Evolutionary conservation across 2,329 filamentous ascomycete species (phyloP), one percentile per base, ranked within the genome.

Genomic region (Parasarocladium wereldwijsianum): DNA sequence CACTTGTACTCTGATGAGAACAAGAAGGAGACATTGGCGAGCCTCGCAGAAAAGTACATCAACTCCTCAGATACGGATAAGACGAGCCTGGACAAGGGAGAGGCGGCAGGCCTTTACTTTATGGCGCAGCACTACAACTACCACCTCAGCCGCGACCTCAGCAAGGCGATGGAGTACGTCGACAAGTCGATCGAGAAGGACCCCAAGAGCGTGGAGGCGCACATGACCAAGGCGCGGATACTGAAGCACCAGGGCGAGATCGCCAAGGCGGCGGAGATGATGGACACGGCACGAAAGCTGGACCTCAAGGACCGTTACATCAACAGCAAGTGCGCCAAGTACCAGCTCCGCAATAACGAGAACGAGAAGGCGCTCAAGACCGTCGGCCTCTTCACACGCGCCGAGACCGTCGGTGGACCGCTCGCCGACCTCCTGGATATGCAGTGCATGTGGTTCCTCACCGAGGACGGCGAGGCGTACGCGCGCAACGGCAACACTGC

Each of bases 101-200:
- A 80, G 43, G 70, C 82, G 10, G 82, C 86, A 2, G 81, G 82
- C 10, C 70, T 86, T 29, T 96, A 92, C 55, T 98, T 92, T 60
- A 70, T 98, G 32, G 86, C 86, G 7, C 90, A 96, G 48, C 92
- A 98, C 56, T 93, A 94, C 64, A 90, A 93, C 59, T 94, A 93
- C 52, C 67, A 80, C 50, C 62, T 83, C 35, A 93, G 83, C 49
- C 83, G 86, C 24, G 73, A 96, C 50, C 66, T 96, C 15, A 44
- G 66, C 34, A 90, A 85, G 55, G 87, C 92, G 3, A 68, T 76
- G 52, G 69, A 81, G 37, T 87, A 78, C 47, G 78, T 92, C 36
- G 78, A 94, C 28, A 79, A 78, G 51, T 81, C 86, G 8, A 77
- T 96, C 37, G 70, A 80, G 42, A 60, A 86, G 42, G 75, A 81